Conservation (phyloP, 306 rosid genomes). For the Lagenaria siceraria region DNA sequence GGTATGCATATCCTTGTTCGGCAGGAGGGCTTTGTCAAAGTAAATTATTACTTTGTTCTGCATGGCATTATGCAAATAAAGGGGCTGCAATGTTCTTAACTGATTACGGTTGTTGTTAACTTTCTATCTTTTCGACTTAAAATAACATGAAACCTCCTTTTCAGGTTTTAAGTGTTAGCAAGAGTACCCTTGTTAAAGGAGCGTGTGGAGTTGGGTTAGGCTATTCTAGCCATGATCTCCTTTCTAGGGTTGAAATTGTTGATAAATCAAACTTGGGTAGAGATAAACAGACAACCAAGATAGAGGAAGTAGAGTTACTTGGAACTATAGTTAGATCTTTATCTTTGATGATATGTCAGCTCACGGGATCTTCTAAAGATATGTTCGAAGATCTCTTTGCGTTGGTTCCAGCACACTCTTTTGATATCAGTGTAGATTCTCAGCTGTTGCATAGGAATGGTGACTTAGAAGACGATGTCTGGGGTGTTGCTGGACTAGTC, state of each 20-base stretch:
- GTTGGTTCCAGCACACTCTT: slow-evolving; percentile 28
- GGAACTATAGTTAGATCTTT: slow-evolving; percentile 52
- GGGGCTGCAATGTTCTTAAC: neutral
- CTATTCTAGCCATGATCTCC: slow-evolving; percentile 79
- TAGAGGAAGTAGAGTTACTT: slow-evolving; percentile 49
- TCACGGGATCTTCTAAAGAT: slow-evolving; percentile 45
- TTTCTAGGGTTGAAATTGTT: slow-evolving; percentile 50
- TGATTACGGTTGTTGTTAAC: neutral
- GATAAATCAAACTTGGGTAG: slow-evolving; percentile 31
- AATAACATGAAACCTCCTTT: slow-evolving; percentile 5
- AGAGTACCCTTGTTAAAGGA: slow-evolving; percentile 82
- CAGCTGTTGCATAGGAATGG: slow-evolving; percentile 31
- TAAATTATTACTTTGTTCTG: neutral
- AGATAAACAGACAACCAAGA: slow-evolving; percentile 26
- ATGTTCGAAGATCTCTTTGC: slow-evolving; percentile 47
- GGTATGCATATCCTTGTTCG: slow-evolving; percentile 27
- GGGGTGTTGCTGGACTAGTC: slow-evolving; percentile 96
- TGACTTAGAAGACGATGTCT: slow-evolving; percentile 69
- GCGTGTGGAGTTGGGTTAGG: slow-evolving; percentile 96
- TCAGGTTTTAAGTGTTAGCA: slow-evolving; percentile 61
- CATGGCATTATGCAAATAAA: neutral
- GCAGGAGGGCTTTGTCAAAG: neutral
- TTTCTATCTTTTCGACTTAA: neutral
- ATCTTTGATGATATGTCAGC: slow-evolving; percentile 32
- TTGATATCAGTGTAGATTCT: slow-evolving; percentile 18